Conservation (phyloP, 2,329 filamentous ascomycete species). For the Alternaria angustiovoidea region DNA sequence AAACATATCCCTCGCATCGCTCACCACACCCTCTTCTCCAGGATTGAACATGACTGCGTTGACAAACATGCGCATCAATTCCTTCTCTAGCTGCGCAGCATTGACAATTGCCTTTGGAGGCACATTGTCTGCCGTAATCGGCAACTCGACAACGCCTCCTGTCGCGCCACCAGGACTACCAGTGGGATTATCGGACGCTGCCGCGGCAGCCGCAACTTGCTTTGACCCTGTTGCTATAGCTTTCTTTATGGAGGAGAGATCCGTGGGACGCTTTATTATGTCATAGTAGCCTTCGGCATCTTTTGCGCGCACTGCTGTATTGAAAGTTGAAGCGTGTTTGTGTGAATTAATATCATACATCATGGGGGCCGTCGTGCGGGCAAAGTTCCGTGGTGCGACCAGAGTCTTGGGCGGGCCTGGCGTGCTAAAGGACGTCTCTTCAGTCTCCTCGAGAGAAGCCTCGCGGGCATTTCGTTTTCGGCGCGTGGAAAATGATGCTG, state of each 20-base stretch:
- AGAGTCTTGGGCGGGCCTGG: conserved; percentile 45
- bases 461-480: conserved; percentile 53
- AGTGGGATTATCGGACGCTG: conserved; percentile 62
- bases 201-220: conserved; percentile 63
- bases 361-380: conserved; percentile 56
- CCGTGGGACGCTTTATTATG: conserved; percentile 61
- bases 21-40: conserved; percentile 87
- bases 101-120: conserved; percentile 93
- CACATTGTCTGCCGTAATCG: conserved; percentile 77
- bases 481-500: conserved; percentile 46
- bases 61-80: conserved; percentile 95
- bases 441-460: conserved; percentile 41
- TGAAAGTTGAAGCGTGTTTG: conserved; percentile 62
- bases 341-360: conserved; percentile 62
- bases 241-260: conserved; percentile 60
- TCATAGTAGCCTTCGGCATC: conserved; percentile 62
- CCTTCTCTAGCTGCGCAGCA: conserved; percentile 88
- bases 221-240: conserved; percentile 61
- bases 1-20: conserved; percentile 89
- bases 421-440: conserved; percentile 37
- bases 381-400: conserved; percentile 59
- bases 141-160: conserved; percentile 56
- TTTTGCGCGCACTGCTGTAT: conserved; percentile 58
- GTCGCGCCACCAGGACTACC: conserved; percentile 67
- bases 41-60: conserved; percentile 99